A percentile compares a stretch with the other conserved stretches of the same genome.
phyloP scores from a whole-genome alignment of 768 basidiomycete genomes.

The Suillus subaureus region DNA sequence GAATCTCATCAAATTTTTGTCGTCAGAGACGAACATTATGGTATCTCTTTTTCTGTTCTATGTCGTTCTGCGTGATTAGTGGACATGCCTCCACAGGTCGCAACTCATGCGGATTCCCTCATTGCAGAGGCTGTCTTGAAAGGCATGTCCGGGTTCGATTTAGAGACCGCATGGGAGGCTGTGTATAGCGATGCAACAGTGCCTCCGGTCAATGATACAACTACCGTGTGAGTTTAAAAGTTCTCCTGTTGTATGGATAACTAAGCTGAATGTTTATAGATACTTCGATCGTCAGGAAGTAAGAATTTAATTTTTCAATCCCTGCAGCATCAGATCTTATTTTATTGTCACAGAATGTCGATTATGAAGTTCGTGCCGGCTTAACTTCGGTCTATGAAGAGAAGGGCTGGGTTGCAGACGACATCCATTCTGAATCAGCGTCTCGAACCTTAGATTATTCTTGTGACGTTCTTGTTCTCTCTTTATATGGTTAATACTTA shows the following conservation, averaged over 20 bases:
- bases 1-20: not conserved
- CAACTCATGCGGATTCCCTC: conserved; percentile 79
- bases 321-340: not conserved
- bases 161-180: conserved; percentile 68
- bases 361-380: conserved; percentile 82
- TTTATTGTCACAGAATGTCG: conserved; percentile 51
- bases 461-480: conserved; percentile 47
- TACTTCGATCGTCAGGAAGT: conserved; percentile 78
- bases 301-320: conserved; percentile 15
- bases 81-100: conserved; percentile 48
- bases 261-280: conserved; percentile 31
- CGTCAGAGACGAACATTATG: conserved; percentile 81
- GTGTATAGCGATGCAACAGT: conserved; percentile 74
- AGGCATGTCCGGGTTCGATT: conserved; percentile 64
- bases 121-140: conserved; percentile 73
- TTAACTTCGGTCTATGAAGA: conserved; percentile 66
- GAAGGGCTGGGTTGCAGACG: conserved; percentile 77
- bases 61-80: not conserved
- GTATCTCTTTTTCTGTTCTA: conserved; percentile 27
- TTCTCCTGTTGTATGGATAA: not conserved
- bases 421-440: conserved; percentile 77
- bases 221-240: conserved; percentile 44
- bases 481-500: not conserved
- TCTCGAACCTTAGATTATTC: conserved; percentile 81
- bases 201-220: conserved; percentile 58